phyloP scores from a whole-genome alignment of 2,329 filamentous ascomycete genomes.

The Pezicula radicicola region DNA sequence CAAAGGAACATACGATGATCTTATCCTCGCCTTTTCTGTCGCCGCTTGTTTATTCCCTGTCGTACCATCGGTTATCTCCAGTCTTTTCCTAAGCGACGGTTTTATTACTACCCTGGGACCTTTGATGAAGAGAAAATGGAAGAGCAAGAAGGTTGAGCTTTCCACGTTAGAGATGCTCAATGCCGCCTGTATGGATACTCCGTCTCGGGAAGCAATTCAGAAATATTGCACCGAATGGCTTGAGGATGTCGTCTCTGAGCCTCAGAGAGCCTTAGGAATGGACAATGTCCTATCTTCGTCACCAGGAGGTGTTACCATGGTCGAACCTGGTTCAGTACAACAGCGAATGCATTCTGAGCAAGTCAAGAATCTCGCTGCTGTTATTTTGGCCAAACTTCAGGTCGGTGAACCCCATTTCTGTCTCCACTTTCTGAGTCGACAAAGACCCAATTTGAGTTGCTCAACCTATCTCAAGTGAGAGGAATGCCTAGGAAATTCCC shows the following conservation, averaged over 20 bases:
- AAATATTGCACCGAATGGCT: conserved; percentile 88
- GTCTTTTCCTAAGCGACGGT: conserved; percentile 83
- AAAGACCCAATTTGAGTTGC: no score
- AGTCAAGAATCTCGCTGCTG: conserved; percentile 65
- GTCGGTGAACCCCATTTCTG: conserved; percentile 38
- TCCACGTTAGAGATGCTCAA: conserved; percentile 87
- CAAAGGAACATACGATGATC: conserved; percentile 79
- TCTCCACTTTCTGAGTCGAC: conserved; percentile 15
- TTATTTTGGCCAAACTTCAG: conserved; percentile 71
- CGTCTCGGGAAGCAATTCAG: conserved; percentile 78
- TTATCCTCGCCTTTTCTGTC: conserved; percentile 91
- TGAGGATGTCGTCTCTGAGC: conserved; percentile 75
- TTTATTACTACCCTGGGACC: conserved; percentile 77
- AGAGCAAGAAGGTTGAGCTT: conserved; percentile 81
- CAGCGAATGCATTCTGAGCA: conserved; percentile 50
- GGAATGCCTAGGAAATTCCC: no score
- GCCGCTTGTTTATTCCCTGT: conserved; percentile 86
- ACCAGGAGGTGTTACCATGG: conserved; percentile 13
- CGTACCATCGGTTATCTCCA: conserved; percentile 68
- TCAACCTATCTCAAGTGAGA: no score
- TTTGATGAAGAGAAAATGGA: conserved; percentile 75
- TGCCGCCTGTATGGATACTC: conserved; percentile 81
- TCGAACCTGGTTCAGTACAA: conserved; percentile 27
- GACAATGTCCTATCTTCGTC: conserved; percentile 19
- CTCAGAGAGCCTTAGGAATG: conserved; percentile 53